Evolutionary conservation across 1,284 basidiomycete species (phyloP).

Genomic region (Stereum hirsutum): DNA sequence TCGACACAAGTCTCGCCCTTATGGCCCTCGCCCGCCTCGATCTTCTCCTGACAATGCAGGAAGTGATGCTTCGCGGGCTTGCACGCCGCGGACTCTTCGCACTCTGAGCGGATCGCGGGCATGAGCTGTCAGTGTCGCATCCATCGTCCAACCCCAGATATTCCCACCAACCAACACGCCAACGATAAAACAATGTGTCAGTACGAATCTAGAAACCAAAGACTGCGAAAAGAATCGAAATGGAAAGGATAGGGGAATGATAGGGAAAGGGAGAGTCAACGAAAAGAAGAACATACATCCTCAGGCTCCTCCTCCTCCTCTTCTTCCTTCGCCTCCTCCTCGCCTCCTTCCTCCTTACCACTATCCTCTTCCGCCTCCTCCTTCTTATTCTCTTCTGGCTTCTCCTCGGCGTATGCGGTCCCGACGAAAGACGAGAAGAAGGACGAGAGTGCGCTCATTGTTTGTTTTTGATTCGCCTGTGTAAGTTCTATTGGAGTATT

Average conservation of each 20-base stretch:
- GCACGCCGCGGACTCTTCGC: slow-evolving; percentile 63
- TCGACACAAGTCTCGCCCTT: slow-evolving; percentile 88
- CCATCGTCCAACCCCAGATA: background rate
- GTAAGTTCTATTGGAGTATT: too few relatives aligned
- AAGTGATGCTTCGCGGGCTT: slow-evolving; percentile 75
- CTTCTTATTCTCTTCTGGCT: slow-evolving; percentile 24
- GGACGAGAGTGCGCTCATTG: slow-evolving; percentile 36
- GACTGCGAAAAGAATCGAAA: background rate
- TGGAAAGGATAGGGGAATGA: background rate
- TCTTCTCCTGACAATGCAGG: slow-evolving; percentile 84
- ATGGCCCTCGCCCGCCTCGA: slow-evolving; percentile 73
- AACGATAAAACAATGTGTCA: too few relatives aligned
- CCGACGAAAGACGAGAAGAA: slow-evolving; percentile 58
- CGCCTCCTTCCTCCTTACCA: slow-evolving; percentile 31
- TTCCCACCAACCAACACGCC: too few relatives aligned
- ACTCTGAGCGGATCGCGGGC: slow-evolving; percentile 68
- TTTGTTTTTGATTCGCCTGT: too few relatives aligned
- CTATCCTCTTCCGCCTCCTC: slow-evolving; percentile 31
- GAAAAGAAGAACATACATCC: slow-evolving; percentile 48
- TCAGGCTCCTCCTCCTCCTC: slow-evolving; percentile 69
- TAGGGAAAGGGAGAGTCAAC: background rate
- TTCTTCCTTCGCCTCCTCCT: slow-evolving; percentile 22
- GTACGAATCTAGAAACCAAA: too few relatives aligned
- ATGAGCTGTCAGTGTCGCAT: slow-evolving; percentile 35
- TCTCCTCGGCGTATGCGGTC: slow-evolving; percentile 47